Base-by-base conservation (phyloP, 331 rosid species). In the Malus hybrid region DNA sequence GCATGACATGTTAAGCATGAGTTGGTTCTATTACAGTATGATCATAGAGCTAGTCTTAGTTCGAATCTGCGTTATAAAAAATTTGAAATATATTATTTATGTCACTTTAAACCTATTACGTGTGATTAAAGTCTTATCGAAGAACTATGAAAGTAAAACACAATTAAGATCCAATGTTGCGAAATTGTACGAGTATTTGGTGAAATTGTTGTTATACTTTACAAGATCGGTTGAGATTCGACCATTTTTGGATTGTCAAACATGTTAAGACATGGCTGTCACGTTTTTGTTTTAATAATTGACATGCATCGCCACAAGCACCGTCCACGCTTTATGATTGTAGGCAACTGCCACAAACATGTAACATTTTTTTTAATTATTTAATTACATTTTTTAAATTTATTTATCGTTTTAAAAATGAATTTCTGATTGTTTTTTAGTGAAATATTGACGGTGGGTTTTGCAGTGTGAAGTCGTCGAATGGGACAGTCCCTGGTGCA, bases 391-490 rank as follows among this genome's bases (percentile, higher is more conserved):
- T 14, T 10, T 12, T 6, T 24, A 24, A 15, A 52, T 52, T 52
- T 52, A 13, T 16, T 14, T 52, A 4, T 15, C n/a, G 56, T 19
- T 52, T 6, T 15, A 52, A 3, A 33, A 14, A 32, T 57, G 5
- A 6, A n/a, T 6, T 54, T 71, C 2, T 31, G 8, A 11, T 52
- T 24, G 24, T 24, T 52, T 16, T 14, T 2, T 1, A 6, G 18
- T 22, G 6, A 20, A 12, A 28, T 55, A 4, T 10, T 67, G 78
- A 56, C 29, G 59, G 65, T 59, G 67, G 24, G 20, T 36, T 6
- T 20, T 82, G 93, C 97, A 93, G 98, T 66, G 61, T 86, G 64
- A 91, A 93, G 63, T 85, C 98, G 1, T 87, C 90, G 59, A 83
- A 88, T 19, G 88, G 81, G 34, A 87, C 81, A 64, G 34, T 44